Conservation (phyloP, 1,284 basidiomycete species). For the Peniophora sp. region DNA sequence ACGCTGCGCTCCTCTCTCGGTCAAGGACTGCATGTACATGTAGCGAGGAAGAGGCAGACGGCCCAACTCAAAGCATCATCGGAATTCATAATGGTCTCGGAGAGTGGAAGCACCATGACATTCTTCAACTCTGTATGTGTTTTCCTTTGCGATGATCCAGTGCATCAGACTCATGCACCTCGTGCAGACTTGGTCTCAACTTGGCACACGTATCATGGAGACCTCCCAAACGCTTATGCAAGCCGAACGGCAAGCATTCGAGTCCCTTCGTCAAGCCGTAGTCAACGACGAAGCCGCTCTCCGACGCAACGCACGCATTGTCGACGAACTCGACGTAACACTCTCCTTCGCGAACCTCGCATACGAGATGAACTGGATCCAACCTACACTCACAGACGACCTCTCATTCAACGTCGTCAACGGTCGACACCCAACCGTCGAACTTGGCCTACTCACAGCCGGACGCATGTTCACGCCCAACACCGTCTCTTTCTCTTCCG, state of each 20-base stretch:
- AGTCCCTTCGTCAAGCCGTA: constrained; percentile 59
- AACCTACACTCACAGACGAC: constrained; percentile 64
- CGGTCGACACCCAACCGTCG: constrained; percentile 90
- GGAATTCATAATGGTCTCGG: constrained; percentile 49
- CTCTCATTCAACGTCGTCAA: constrained; percentile 60
- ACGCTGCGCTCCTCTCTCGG: constrained; percentile 59
- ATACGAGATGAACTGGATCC: constrained; percentile 68
- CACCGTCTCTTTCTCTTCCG: constrained; percentile 54
- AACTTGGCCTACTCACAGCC: constrained; percentile 73
- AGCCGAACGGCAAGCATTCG: constrained; percentile 69
- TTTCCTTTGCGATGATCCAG: not conserved
- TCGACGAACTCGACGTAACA: constrained; percentile 88
- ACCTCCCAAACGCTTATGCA: constrained; percentile 43
- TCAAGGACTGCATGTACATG: constrained; percentile 69
- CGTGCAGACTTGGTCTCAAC: constrained; percentile 64
- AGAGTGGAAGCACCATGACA: constrained; percentile 56
- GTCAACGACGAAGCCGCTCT: constrained; percentile 47
- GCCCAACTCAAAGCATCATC: constrained; percentile 35
- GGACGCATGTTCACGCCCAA: constrained; percentile 83
- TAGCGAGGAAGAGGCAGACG: constrained; percentile 58
- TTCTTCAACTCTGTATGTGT: constrained; percentile 60
- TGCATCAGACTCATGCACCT: constrained; percentile 5
- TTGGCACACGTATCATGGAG: constrained; percentile 60
- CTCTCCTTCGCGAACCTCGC: constrained; percentile 82
- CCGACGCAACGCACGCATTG: constrained; percentile 68